Evolutionary conservation across 352 stramenopile species (phyloP).

Genomic region (Globisporangium orthogonon): DNA sequence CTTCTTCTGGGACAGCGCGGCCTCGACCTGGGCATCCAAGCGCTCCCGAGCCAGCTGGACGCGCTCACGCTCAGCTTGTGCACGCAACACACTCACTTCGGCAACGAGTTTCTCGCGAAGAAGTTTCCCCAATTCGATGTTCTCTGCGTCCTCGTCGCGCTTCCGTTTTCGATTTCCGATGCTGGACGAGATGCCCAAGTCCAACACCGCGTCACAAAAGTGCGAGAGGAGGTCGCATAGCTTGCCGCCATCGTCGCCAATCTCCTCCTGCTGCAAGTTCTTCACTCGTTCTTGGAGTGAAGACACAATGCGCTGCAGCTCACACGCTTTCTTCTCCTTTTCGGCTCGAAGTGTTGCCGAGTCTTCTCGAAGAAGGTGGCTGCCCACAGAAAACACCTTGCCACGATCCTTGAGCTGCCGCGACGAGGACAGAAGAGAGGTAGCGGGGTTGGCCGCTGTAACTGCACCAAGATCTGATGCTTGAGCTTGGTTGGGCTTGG

Average conservation of each 20-base stretch:
- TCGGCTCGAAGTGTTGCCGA: not conserved
- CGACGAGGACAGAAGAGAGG: not conserved
- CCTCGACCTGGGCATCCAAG: conserved; percentile 24
- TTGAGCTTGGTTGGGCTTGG: not conserved
- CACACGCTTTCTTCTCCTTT: not conserved
- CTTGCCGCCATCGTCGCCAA: not conserved
- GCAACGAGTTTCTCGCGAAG: conserved; percentile 12
- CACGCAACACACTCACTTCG: conserved; percentile 11
- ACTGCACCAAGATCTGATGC: not conserved
- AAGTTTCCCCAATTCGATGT: conserved; percentile 17
- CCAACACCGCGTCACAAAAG: conserved; percentile 25
- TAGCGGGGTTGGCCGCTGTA: not conserved
- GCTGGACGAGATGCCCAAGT: conserved; percentile 10
- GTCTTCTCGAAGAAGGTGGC: not conserved
- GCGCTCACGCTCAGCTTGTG: conserved; percentile 26
- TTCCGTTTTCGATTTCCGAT: conserved; percentile 12
- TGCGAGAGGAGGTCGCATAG: conserved; percentile 6
- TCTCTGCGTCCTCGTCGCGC: conserved; percentile 7
- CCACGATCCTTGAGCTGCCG: not conserved
- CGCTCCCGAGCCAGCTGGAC: conserved; percentile 20
- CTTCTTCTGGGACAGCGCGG: conserved; percentile 22
- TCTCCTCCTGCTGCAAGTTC: conserved; percentile 7
- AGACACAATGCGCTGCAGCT: conserved; percentile 2
- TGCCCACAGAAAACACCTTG: not conserved
- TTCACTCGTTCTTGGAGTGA: conserved; percentile 8